Conservation (phyloP, 352 stramenopile species). For the Phytopythium helicoides region DNA sequence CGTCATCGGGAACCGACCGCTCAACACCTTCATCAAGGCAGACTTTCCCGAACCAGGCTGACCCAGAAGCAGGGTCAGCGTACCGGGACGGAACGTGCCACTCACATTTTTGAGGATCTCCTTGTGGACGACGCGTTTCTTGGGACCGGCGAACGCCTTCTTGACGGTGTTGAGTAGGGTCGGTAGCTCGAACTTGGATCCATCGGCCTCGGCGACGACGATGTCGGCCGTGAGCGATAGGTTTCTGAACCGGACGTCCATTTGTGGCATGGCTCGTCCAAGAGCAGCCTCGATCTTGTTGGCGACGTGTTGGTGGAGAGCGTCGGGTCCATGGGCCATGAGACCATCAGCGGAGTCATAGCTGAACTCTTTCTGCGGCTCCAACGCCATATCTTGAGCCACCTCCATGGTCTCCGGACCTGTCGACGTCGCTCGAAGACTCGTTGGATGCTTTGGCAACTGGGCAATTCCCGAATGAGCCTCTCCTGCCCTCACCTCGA, state of each 20-base stretch:
- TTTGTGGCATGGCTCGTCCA: constrained; percentile 31
- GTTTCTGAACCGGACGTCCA: constrained; percentile 49
- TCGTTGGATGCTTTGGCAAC: too few species aligned
- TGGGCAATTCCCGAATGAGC: too few species aligned
- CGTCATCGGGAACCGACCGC: constrained; percentile 25
- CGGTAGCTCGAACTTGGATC: constrained; percentile 18
- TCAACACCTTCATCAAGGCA: constrained; percentile 41
- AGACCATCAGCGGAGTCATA: constrained; percentile 19
- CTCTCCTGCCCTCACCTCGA: too few species aligned
- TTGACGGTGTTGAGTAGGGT: constrained; percentile 32
- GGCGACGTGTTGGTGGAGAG: constrained; percentile 29
- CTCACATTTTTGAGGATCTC: constrained; percentile 37
- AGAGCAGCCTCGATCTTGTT: constrained; percentile 23
- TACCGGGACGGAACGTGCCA: constrained; percentile 28
- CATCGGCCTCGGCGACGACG: constrained; percentile 14
- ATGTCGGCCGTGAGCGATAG: constrained; percentile 34
- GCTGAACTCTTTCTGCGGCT: constrained; percentile 3
- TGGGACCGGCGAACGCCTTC: constrained; percentile 20
- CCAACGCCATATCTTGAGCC: too few species aligned
- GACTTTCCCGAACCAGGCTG: constrained; percentile 37
- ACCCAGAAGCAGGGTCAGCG: constrained; percentile 33
- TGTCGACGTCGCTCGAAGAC: too few species aligned
- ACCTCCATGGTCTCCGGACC: too few species aligned
- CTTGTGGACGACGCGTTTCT: constrained; percentile 25
- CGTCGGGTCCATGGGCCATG: constrained; percentile 31